These are phyloP conservation scores for Monilinia aucupariae DNA, from an alignment of 2,329 filamentous ascomycete genomes.

Conservation along the genomic window DNA sequence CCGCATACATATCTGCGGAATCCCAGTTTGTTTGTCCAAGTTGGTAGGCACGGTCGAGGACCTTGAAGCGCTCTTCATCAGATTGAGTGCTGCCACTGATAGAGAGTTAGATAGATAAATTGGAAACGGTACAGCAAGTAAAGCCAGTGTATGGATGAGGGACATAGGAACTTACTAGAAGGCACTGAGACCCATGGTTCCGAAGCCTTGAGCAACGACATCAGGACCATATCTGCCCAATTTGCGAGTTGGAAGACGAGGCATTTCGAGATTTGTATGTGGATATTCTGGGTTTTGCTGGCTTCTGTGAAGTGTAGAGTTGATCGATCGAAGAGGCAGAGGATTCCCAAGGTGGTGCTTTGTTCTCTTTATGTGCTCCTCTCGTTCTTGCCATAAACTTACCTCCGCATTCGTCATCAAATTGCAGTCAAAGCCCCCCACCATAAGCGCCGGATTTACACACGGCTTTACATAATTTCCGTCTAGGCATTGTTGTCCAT, in stretches of 20 bases:
- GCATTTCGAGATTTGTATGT: slow-evolving; percentile 10
- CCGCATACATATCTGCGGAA: slow-evolving; percentile 38
- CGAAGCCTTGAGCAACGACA: slow-evolving; percentile 29
- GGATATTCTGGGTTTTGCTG: not conserved
- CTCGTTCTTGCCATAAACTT: not conserved
- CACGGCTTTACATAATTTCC: not conserved
- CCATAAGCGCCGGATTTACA: not conserved
- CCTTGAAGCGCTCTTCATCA: slow-evolving; percentile 37
- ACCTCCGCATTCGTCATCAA: not conserved
- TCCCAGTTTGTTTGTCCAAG: slow-evolving; percentile 40
- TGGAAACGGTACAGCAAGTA: not conserved
- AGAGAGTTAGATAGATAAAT: slow-evolving; percentile 12
- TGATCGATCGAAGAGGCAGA: not conserved
- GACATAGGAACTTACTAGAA: slow-evolving; percentile 9
- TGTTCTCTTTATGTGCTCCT: slow-evolving; percentile 1
- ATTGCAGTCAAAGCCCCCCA: not conserved
- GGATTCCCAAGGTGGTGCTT: not conserved
- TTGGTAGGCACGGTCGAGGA: slow-evolving; percentile 40
- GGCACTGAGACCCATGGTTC: slow-evolving; percentile 25
- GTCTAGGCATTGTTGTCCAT: not conserved
- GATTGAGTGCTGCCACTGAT: slow-evolving; percentile 21
- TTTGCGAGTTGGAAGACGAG: slow-evolving; percentile 27
- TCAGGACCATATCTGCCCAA: slow-evolving; percentile 30
- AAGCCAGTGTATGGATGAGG: too few species aligned
- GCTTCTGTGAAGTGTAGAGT: not conserved